Evolutionary conservation across 108 stramenopile genomes (phyloP).

Genomic region (Mayamaea pseudoterrestris): DNA sequence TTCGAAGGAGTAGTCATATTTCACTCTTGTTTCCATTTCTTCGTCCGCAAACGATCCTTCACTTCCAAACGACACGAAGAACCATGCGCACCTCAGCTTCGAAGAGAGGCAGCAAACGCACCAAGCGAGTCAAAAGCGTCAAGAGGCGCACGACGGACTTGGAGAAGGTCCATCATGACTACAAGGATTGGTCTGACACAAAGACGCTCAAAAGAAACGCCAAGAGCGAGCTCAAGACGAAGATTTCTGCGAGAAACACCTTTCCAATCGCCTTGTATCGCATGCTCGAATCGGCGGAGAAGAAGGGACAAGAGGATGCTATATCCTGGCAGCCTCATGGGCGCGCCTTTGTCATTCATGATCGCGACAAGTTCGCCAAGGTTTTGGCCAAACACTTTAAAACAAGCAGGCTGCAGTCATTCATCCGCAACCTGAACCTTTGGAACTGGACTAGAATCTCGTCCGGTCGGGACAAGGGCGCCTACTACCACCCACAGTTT

Average conservation of each 20-base stretch:
- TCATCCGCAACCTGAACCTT: neutral
- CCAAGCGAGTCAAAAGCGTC: too few relatives aligned
- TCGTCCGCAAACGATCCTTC: too few relatives aligned
- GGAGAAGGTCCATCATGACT: too few relatives aligned
- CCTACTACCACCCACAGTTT: neutral
- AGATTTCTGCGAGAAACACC: neutral
- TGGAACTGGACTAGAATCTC: neutral
- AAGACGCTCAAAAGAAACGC: too few relatives aligned
- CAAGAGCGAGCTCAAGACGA: too few relatives aligned
- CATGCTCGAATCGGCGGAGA: neutral
- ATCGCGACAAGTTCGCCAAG: conserved; percentile 12
- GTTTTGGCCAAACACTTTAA: neutral
- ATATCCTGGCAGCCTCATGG: conserved; percentile 85
- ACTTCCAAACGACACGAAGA: too few relatives aligned
- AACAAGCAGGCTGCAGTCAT: neutral
- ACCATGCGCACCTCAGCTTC: too few relatives aligned
- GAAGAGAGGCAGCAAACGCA: too few relatives aligned
- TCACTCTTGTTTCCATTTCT: too few relatives aligned
- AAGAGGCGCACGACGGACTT: too few relatives aligned
- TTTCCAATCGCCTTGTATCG: neutral
- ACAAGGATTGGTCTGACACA: too few relatives aligned
- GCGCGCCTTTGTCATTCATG: conserved; percentile 75
- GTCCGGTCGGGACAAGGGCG: conserved; percentile 3
- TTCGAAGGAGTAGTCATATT: too few relatives aligned
- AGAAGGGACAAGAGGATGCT: conserved; percentile 13